These are phyloP conservation scores for Nematocida ironsii DNA, from an alignment of 371 early-diverging fungal species.

Conservation along the genomic window DNA sequence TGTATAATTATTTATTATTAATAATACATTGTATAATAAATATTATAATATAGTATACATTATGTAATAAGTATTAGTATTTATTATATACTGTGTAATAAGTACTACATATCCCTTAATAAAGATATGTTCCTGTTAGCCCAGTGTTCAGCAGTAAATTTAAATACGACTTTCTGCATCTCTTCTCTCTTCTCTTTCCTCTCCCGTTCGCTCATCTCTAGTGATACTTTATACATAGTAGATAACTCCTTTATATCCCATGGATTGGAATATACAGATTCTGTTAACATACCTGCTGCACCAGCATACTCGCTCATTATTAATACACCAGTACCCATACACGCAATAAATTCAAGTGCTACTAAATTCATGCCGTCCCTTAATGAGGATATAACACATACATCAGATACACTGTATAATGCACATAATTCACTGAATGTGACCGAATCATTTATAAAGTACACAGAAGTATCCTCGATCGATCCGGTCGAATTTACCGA, in stretches of 20 bases:
- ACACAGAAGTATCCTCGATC: constrained; percentile 90
- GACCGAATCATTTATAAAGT: constrained; percentile 90
- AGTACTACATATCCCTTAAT: too few species aligned
- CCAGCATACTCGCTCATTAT: constrained; percentile 97
- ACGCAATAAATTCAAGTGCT: constrained; percentile 91
- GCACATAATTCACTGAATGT: constrained; percentile 87
- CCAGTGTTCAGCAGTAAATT: constrained; percentile 97
- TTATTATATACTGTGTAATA: too few species aligned
- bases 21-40: too few species aligned
- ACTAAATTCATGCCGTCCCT: constrained; percentile 99
- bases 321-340: constrained; percentile 81
- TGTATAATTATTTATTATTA: too few species aligned
- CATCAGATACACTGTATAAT: constrained; percentile 88
- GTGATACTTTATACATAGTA: constrained; percentile 80
- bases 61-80: too few species aligned
- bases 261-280: constrained; percentile 85
- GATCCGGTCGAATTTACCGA: constrained; percentile 90
- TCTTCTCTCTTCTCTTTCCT: constrained; percentile 80
- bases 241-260: constrained; percentile 94
- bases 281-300: constrained; percentile 90
- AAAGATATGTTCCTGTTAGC: constrained; percentile 70
- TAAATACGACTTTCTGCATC: constrained; percentile 83
- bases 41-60: too few species aligned
- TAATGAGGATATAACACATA: constrained; percentile 88
- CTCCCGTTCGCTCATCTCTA: constrained; percentile 80